Percentiles rank a stretch among this genome's conserved stretches.
Evolutionary conservation across 768 basidiomycete genomes (phyloP).

Genomic region (Lactifluus volemus): DNA sequence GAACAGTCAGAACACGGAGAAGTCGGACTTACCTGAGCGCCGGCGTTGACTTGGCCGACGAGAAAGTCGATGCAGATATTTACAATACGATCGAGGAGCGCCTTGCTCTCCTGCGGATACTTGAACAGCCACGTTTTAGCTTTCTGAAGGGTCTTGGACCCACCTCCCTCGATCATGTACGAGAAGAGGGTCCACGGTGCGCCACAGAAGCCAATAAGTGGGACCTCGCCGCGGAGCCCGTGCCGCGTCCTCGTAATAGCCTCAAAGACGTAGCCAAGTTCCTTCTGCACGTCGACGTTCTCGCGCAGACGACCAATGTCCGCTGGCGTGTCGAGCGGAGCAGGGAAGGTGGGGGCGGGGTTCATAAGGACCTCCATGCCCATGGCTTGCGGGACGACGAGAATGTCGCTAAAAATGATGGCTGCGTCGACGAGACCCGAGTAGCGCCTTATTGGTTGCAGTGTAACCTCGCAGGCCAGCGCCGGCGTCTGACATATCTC

Average conservation of each 20-base stretch:
- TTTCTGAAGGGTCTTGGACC: conserved; percentile 83
- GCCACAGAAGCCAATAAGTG: conserved; percentile 94
- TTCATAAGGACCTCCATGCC: conserved; percentile 95
- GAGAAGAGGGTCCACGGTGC: conserved; percentile 98
- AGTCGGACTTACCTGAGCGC: conserved; percentile 72
- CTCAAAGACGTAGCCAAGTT: conserved; percentile 86
- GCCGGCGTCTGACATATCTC: conserved; percentile 89
- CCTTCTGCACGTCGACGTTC: conserved; percentile 70
- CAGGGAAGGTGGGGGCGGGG: conserved; percentile 82
- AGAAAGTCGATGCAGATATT: conserved; percentile 84
- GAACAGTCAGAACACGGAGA: not conserved
- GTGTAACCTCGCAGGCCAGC: conserved; percentile 80
- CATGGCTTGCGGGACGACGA: conserved; percentile 96
- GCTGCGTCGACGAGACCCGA: conserved; percentile 83
- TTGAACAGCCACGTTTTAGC: conserved; percentile 93
- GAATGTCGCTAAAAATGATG: conserved; percentile 98
- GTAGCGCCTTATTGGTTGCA: conserved; percentile 91
- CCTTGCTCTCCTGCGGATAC: conserved; percentile 76
- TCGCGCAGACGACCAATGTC: conserved; percentile 56
- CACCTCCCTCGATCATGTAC: conserved; percentile 98
- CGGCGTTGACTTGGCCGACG: conserved; percentile 88
- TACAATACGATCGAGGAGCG: conserved; percentile 71
- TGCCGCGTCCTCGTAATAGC: conserved; percentile 82
- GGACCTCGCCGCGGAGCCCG: conserved; percentile 78
- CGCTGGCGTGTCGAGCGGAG: conserved; percentile 69